Conservation (phyloP, 2,329 filamentous ascomycete species). For the Alternaria atra region DNA sequence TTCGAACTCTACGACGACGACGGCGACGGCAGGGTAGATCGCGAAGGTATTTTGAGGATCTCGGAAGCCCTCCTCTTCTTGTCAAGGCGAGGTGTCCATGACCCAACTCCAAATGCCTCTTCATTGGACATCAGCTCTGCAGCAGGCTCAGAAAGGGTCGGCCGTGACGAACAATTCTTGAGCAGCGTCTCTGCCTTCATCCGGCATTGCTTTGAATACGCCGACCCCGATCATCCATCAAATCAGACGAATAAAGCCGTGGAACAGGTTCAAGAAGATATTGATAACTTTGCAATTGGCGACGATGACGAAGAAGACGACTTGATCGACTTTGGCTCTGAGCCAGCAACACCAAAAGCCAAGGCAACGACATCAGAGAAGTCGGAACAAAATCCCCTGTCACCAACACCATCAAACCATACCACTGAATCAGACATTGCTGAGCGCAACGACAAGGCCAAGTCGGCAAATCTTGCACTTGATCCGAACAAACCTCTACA, state of each 20-base stretch:
- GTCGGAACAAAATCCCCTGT: conserved; percentile 39
- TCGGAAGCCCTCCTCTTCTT: conserved; percentile 94
- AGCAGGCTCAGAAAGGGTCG: conserved; percentile 56
- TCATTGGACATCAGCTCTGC: conserved; percentile 60
- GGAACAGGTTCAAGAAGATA: conserved; percentile 33
- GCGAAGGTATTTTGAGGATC: conserved; percentile 93
- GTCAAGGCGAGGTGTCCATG: conserved; percentile 85
- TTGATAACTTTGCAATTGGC: conserved; percentile 76
- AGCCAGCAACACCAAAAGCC: conserved; percentile 40
- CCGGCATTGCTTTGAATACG: conserved; percentile 95
- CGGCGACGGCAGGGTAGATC: conserved; percentile 87
- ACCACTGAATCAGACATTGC: conserved; percentile 37
- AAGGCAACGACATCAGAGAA: conserved; percentile 44
- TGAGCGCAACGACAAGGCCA: conserved; percentile 62
- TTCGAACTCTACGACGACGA: conserved; percentile 97
- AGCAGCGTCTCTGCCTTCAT: conserved; percentile 96
- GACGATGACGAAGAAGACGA: conserved; percentile 70
- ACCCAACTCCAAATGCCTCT: conserved; percentile 72
- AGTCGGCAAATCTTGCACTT: conserved; percentile 86
- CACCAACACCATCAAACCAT: conserved; percentile 34
- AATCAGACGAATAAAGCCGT: conserved; percentile 57
- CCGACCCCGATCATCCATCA: conserved; percentile 82
- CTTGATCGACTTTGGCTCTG: conserved; percentile 66
- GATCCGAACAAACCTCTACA: conserved; percentile 93
- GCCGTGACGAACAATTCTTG: conserved; percentile 85